Percentiles rank a stretch among this genome's conserved stretches.
Conservation (phyloP, 352 stramenopile species). For the Pythium brassicae region DNA sequence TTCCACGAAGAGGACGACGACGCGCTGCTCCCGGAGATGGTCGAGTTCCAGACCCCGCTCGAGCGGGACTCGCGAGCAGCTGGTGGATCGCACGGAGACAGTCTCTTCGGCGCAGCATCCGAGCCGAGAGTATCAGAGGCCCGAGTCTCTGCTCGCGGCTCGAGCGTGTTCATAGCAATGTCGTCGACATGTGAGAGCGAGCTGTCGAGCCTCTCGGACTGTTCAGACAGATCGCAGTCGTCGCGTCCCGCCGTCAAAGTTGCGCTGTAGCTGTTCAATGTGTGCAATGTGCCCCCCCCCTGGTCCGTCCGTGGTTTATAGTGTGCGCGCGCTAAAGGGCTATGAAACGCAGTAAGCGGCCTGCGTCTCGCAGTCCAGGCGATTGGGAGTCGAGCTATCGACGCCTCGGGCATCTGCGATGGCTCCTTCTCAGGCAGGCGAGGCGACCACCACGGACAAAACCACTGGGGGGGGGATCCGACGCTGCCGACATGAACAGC, state of each 20-base stretch:
- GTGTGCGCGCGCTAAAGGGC: too few species aligned
- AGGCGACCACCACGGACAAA: too few species aligned
- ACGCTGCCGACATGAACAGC: too few species aligned
- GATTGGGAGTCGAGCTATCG: too few species aligned
- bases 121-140: not conserved
- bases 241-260: not conserved
- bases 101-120: not conserved
- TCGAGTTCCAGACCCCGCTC: slow-evolving; percentile 14
- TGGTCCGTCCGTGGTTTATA: too few species aligned
- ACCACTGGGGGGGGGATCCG: too few species aligned
- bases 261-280: not conserved
- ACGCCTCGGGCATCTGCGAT: too few species aligned
- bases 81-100: not conserved
- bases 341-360: too few species aligned
- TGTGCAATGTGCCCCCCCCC: not conserved
- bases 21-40: slow-evolving; percentile 9
- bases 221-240: not conserved
- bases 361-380: too few species aligned
- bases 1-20: slow-evolving; percentile 7
- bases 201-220: not conserved
- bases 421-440: too few species aligned
- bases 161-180: slow-evolving; percentile 12
- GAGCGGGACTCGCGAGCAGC: not conserved
- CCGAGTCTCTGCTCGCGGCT: slow-evolving; percentile 3
- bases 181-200: slow-evolving; percentile 8